phyloP scores from a whole-genome alignment of 2,329 filamentous ascomycete genomes.

The Fusarium longipes region DNA sequence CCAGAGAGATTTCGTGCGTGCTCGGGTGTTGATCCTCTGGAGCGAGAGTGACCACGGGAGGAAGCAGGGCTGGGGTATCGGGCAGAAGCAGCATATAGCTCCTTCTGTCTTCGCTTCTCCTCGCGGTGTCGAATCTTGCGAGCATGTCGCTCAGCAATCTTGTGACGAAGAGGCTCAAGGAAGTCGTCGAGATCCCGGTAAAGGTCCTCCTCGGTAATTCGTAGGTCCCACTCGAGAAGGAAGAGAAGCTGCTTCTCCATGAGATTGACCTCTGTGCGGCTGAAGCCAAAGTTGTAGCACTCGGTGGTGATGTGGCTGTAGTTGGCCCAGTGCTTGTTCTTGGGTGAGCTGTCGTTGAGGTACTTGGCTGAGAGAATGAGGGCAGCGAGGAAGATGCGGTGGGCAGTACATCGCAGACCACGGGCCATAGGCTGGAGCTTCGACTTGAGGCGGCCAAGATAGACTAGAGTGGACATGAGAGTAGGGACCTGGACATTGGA shows the following conservation, averaged over 20 bases:
- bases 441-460: slow-evolving; percentile 84
- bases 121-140: slow-evolving; percentile 63
- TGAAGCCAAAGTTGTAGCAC: slow-evolving; percentile 83
- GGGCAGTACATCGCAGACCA: slow-evolving; percentile 94
- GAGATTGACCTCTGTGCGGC: slow-evolving; percentile 93
- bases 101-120: slow-evolving; percentile 57
- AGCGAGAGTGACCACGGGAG: slow-evolving; percentile 58
- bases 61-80: slow-evolving; percentile 60
- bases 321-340: slow-evolving; percentile 99
- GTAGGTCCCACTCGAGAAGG: slow-evolving; percentile 92
- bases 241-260: slow-evolving; percentile 99
- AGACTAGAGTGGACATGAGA: slow-evolving; percentile 95
- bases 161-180: slow-evolving; percentile 81
- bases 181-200: slow-evolving; percentile 89
- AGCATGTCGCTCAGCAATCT: slow-evolving; percentile 63
- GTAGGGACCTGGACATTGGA: slow-evolving; percentile 98
- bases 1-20: slow-evolving; percentile 54
- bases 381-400: slow-evolving; percentile 94
- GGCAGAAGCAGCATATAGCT: slow-evolving; percentile 50
- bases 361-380: slow-evolving; percentile 94
- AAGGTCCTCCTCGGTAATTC: slow-evolving; percentile 86
- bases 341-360: slow-evolving; percentile 96
- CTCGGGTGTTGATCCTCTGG: slow-evolving; percentile 56
- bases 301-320: slow-evolving; percentile 83
- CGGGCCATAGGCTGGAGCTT: slow-evolving; percentile 94